phyloP scores from a whole-genome alignment of 139 green algal genomes.

The Chlamydomonas schloesseri region DNA sequence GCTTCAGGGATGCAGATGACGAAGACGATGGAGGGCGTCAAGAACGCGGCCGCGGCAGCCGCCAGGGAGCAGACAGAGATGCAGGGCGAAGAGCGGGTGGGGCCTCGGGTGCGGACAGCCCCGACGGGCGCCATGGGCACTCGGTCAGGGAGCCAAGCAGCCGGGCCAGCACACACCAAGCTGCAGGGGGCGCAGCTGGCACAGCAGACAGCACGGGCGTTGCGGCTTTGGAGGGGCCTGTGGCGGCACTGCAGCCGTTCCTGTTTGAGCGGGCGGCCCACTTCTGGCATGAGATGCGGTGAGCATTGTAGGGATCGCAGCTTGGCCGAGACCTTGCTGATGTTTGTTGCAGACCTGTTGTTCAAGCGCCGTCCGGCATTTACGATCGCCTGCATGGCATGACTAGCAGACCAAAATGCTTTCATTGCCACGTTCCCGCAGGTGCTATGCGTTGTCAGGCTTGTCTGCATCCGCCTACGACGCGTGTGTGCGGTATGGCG shows the following conservation, averaged over 20 bases:
- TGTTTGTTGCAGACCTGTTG: too few species aligned
- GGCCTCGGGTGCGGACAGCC: too few species aligned
- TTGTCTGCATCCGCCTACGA: background rate
- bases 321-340: too few species aligned
- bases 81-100: too few species aligned
- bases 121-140: too few species aligned
- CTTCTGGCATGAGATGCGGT: conserved; percentile 46
- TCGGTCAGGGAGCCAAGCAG: background rate
- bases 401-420: too few species aligned
- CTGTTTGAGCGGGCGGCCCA: conserved; percentile 8
- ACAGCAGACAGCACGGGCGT: too few species aligned
- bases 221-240: background rate
- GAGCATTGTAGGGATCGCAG: too few species aligned
- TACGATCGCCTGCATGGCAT: background rate
- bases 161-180: background rate
- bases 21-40: too few species aligned
- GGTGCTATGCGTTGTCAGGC: background rate
- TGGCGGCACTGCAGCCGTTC: conserved; percentile 24
- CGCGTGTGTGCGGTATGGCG: background rate
- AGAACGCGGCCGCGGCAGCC: too few species aligned
- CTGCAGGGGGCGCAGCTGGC: background rate
- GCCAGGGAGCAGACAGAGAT: too few species aligned
- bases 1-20: too few species aligned
- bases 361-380: background rate
- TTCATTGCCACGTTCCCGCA: background rate